Evolutionary conservation across 179 eudicot genomes (phyloP), one percentile per base, ranked within the genome.

Genomic region (Patellifolia procumbens): DNA sequence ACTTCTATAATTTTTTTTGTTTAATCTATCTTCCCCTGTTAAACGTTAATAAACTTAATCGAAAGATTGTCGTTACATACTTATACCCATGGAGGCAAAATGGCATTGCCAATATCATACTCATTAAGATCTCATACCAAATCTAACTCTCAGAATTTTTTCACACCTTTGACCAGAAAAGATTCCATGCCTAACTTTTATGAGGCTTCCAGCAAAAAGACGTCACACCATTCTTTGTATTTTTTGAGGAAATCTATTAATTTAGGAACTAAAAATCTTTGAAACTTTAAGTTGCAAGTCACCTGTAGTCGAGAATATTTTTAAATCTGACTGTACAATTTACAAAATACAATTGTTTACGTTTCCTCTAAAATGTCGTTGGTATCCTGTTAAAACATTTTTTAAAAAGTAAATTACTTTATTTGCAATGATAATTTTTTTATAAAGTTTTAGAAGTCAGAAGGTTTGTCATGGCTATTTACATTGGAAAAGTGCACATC

Each of bases 81-180:
- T 19, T 69, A 68, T 45, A 39, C 58, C 31, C 31, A 43, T 29
- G 24, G 43, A 42, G 52, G 43, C 4, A 45, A 15, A 77, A 69
- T 49, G 46, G 46, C 28, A 49, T 62, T 22, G 32, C 53, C 42
- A 61, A 70, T 46, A 63, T 37, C n/a, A 34, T 51, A 69, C 39
- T 24, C 4, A 43, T 63, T 76, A 79, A 60, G 76, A 75, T 75
- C 79, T 48, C 61, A 66, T 52, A 45, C 49, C 53, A 78, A 82
- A 84, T 84, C 89, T 82, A 78, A 71, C 73, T 13, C 77, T 56
- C 76, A 62, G 77, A 77, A 79, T 72, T 65, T 73, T 73, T 61
- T 46, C 63, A 11, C 78, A 24, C 80, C 76, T 84, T 86, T 83
- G 89, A 87, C 86, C 84, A 51, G 79, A 71, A 82, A 87, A 83